Evolutionary conservation across 805 yeast genomes (phyloP), one percentile per base, ranked within the genome.

Genomic region (Tetrapisispora fleetii): DNA sequence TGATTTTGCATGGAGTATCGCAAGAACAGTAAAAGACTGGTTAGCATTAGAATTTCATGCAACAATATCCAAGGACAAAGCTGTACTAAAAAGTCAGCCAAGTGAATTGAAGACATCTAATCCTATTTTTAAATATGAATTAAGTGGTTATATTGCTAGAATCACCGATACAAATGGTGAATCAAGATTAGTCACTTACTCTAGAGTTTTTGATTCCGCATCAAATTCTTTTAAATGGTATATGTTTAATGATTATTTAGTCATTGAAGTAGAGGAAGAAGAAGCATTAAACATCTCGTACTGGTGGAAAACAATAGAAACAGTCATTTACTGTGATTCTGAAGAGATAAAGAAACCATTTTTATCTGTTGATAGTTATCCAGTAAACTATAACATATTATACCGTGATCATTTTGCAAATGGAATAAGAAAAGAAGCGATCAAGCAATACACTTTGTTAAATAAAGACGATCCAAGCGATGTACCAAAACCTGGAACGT

Each of bases 191-290:
- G 83, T 85, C 0, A 75, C 89, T 0, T 77, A 76, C 54, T 73
- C 77, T 2, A 74, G 74, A 52, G 67, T 79, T 4, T 69, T 65
- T 16, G 73, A 73, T 43, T 52, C 55, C 5, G 36, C 54, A 10
- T 32, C 47, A 6, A 58, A 60, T 2, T 50, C 47, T 13, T 67
- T 64, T 46, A 63, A 63, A 30, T 93, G 99, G 99, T 79, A 75
- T 58, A 64, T 93, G 60, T 88, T 93, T 64, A 93, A 93, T 61
- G 98, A 93, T 64, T 93, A 91, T 65, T 69, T 93, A 54, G 98
- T 90, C 16, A 77, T 79, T 56, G 81, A 80, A 22, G 73, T 93
- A 0, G 74, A 82, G 1, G 86, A 83, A 55, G 76, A 74, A 14
- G 97, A 93, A 56, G 97, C 85, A 0, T 72, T 89, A 43, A 79